phyloP scores from a whole-genome alignment of 2,329 filamentous ascomycete genomes.

The Mollisiaceae sp. region DNA sequence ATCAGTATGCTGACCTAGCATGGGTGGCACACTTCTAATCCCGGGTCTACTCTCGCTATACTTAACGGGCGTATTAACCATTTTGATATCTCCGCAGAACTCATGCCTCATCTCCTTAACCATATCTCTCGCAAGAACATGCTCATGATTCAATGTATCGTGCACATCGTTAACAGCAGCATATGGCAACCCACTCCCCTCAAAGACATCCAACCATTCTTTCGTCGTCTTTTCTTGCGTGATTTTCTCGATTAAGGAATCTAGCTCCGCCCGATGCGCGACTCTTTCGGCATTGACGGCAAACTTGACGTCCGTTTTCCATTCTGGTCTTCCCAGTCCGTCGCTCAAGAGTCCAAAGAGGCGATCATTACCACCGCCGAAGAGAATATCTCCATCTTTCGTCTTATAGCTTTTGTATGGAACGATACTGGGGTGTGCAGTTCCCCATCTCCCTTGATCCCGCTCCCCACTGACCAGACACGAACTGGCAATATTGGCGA shows the following conservation, averaged over 20 bases:
- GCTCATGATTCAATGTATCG: conserved; percentile 79
- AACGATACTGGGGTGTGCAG: conserved; percentile 94
- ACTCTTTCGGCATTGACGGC: conserved; percentile 67
- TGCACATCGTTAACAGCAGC: conserved; percentile 94
- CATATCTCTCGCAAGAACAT: conserved; percentile 87
- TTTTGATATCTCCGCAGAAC: conserved; percentile 80
- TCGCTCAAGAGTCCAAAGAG: conserved; percentile 70
- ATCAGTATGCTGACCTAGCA: conserved; percentile 84
- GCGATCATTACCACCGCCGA: conserved; percentile 75
- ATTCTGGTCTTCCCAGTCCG: conserved; percentile 61
- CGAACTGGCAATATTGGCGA: conserved; percentile 95
- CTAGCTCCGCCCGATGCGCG: conserved; percentile 75
- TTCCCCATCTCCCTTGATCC: conserved; percentile 92
- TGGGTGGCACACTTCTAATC: conserved; percentile 79
- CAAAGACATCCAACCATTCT: conserved; percentile 85
- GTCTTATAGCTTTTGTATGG: conserved; percentile 88
- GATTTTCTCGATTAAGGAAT: conserved; percentile 76
- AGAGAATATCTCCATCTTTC: conserved; percentile 70
- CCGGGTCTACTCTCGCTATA: conserved; percentile 82
- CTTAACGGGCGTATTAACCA: conserved; percentile 95
- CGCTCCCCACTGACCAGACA: conserved; percentile 85
- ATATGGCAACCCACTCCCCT: conserved; percentile 93
- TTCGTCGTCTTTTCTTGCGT: conserved; percentile 79
- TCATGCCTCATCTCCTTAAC: conserved; percentile 85
- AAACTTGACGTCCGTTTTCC: conserved; percentile 65